Conservation (phyloP, 2,329 filamentous ascomycete species). For the Beauveria australis region DNA sequence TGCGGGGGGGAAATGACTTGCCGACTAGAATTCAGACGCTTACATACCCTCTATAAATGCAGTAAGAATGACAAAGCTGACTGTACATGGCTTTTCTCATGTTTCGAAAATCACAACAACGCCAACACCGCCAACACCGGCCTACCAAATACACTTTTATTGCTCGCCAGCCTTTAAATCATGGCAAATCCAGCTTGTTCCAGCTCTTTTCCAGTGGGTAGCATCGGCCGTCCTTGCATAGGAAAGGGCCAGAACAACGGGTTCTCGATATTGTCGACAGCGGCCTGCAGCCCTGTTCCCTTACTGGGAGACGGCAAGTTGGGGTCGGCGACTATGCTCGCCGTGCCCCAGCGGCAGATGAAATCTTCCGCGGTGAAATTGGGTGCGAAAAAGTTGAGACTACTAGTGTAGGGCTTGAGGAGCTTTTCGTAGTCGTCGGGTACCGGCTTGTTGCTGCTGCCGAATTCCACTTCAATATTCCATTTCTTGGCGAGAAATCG, state of each 20-base stretch:
- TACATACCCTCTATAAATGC: too few species aligned
- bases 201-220: slow-evolving; percentile 38
- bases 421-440: slow-evolving; percentile 31
- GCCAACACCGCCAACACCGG: background rate
- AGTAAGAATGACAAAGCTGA: too few species aligned
- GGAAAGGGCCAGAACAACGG: slow-evolving; percentile 55
- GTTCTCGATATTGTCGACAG: slow-evolving; percentile 37
- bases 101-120: background rate
- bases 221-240: slow-evolving; percentile 48
- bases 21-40: too few species aligned
- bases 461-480: slow-evolving; percentile 45
- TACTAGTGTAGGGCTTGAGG: slow-evolving; percentile 40
- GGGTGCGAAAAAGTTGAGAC: slow-evolving; percentile 50
- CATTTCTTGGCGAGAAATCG: slow-evolving; percentile 50
- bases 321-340: slow-evolving; percentile 8
- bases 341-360: slow-evolving; percentile 36
- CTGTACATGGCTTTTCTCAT: background rate
- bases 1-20: too few species aligned
- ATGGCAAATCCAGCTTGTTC: slow-evolving; percentile 44
- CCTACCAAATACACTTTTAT: background rate
- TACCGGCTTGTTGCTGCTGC: slow-evolving; percentile 19
- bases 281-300: slow-evolving; percentile 15
- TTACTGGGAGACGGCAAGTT: background rate
- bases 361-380: slow-evolving; percentile 41
- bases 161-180: background rate